These are phyloP conservation scores for Paecilomyces variotii DNA, from an alignment of 2,329 filamentous ascomycete genomes.

Conservation along the genomic window DNA sequence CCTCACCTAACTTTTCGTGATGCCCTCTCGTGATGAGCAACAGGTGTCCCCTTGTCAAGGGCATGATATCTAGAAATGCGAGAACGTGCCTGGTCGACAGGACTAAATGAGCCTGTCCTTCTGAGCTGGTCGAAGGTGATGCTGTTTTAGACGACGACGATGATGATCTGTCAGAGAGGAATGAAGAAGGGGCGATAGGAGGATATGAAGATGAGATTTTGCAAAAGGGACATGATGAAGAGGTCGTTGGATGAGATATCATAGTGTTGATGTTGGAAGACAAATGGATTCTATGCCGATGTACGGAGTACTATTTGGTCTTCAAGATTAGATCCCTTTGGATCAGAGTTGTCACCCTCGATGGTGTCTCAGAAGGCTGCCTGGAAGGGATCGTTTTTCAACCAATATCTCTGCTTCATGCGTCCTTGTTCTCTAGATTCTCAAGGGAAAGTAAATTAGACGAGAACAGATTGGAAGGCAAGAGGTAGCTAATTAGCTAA, in stretches of 20 bases:
- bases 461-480: background rate
- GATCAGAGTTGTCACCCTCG: too few species aligned
- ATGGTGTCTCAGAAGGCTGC: too few species aligned
- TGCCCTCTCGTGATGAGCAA: constrained; percentile 73
- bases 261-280: background rate
- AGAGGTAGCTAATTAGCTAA: background rate
- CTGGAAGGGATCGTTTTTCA: background rate
- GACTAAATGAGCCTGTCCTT: constrained; percentile 47
- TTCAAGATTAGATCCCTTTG: too few species aligned
- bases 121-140: constrained; percentile 3
- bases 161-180: constrained; percentile 10
- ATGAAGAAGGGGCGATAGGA: constrained; percentile 19
- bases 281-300: background rate
- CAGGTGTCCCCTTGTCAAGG: constrained; percentile 73
- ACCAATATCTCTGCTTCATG: too few species aligned
- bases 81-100: constrained; percentile 70
- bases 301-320: background rate
- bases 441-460: too few species aligned
- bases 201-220: constrained; percentile 47
- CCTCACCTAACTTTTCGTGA: constrained; percentile 67
- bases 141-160: constrained; percentile 24
- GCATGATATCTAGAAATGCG: constrained; percentile 90
- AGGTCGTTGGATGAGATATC: background rate
- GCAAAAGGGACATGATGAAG: constrained; percentile 49
- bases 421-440: too few species aligned